These are phyloP conservation scores for Rhizomucor pusillus DNA, from an alignment of 371 early-diverging fungal species.

Conservation along the genomic window DNA sequence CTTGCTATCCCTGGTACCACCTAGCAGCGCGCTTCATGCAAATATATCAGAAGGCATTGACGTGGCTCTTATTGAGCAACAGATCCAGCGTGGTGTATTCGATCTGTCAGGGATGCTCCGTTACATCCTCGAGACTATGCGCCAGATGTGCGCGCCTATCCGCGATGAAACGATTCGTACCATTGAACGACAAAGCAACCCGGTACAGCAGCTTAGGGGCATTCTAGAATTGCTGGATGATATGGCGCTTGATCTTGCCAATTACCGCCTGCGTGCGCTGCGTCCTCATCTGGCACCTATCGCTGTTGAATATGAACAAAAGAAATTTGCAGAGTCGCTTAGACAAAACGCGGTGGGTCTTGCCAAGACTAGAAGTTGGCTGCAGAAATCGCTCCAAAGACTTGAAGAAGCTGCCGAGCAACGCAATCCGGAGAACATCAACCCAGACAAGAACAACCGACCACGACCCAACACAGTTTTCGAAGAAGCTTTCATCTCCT, in stretches of 20 bases:
- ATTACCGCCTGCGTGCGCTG: slow-evolving; percentile 61
- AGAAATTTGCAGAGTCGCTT: slow-evolving; percentile 58
- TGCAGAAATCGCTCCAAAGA: slow-evolving; percentile 31
- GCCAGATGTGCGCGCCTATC: slow-evolving; percentile 72
- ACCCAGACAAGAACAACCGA: slow-evolving; percentile 31
- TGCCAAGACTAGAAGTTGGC: slow-evolving; percentile 57
- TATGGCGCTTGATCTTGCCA: slow-evolving; percentile 77
- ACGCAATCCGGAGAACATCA: slow-evolving; percentile 65
- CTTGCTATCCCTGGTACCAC: slow-evolving; percentile 36
- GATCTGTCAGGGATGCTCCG: slow-evolving; percentile 40
- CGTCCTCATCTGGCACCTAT: slow-evolving; percentile 62
- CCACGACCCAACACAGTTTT: slow-evolving; percentile 28
- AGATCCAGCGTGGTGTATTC: slow-evolving; percentile 45
- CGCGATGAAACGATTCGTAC: slow-evolving; percentile 61
- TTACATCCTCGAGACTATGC: slow-evolving; percentile 54
- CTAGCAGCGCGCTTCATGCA: slow-evolving; percentile 22
- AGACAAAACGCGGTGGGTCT: slow-evolving; percentile 38
- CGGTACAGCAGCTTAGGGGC: slow-evolving; percentile 37
- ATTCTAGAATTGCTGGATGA: slow-evolving; percentile 59
- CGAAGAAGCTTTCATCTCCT: slow-evolving; percentile 61
- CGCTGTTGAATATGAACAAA: slow-evolving; percentile 70
- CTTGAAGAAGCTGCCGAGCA: slow-evolving; percentile 40
- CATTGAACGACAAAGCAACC: slow-evolving; percentile 22
- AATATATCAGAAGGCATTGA: slow-evolving; percentile 63
- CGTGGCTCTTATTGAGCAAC: slow-evolving; percentile 54